Evolutionary conservation across 805 yeast genomes (phyloP).

Genomic region (Lipomyces orientalis): DNA sequence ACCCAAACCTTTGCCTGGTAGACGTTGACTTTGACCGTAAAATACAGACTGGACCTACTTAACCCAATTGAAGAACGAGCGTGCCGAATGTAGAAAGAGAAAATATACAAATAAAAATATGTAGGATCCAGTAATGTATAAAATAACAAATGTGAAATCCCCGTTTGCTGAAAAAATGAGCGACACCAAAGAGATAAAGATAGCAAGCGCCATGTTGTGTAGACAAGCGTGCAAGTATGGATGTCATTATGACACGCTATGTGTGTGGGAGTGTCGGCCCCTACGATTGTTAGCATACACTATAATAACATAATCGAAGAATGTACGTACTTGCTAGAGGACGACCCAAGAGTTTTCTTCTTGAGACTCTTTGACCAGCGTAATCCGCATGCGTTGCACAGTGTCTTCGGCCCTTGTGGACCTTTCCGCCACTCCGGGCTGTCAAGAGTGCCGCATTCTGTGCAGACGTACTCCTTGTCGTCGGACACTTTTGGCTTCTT

Average conservation of each 20-base stretch:
- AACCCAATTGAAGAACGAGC: background rate
- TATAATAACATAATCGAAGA: background rate
- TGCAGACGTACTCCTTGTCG: conserved; percentile 49
- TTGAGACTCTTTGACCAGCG: conserved; percentile 50
- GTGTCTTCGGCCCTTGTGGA: conserved; percentile 77
- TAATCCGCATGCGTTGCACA: conserved; percentile 93
- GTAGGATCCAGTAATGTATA: background rate
- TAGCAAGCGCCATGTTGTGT: background rate
- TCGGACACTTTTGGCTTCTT: conserved; percentile 26
- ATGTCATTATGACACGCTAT: background rate
- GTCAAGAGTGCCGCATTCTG: conserved; percentile 73
- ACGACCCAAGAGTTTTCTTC: conserved; percentile 27
- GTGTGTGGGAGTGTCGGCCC: background rate
- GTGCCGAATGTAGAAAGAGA: background rate
- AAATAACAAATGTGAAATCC: background rate
- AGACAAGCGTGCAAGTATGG: background rate
- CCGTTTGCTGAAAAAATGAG: background rate
- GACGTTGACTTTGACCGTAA: background rate
- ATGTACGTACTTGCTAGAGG: background rate
- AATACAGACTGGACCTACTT: background rate
- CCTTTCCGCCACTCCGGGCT: conserved; percentile 97
- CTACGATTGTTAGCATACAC: background rate
- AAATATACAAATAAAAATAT: background rate
- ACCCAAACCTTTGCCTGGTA: background rate
- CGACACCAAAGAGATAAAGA: background rate